Conservation (phyloP, 768 basidiomycete genomes). For the Mycena rosella region DNA sequence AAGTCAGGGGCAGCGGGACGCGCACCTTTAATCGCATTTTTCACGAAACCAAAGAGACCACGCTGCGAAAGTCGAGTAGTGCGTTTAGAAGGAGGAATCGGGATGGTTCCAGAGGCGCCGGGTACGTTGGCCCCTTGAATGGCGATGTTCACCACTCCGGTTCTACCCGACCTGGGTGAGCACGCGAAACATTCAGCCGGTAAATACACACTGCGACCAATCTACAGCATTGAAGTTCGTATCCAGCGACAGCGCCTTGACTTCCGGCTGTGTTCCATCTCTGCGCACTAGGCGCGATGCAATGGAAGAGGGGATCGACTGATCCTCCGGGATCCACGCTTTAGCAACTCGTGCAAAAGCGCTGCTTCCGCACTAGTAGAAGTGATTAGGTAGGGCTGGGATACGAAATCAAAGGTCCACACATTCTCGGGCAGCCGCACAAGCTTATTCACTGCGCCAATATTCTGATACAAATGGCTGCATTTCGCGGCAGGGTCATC, state of each 20-base stretch:
- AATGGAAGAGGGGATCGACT: conserved; percentile 25
- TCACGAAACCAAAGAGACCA: conserved; percentile 6
- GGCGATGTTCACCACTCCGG: conserved; percentile 27
- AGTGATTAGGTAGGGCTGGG: neutral
- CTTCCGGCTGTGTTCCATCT: conserved; percentile 18
- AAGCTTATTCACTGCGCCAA: conserved; percentile 50
- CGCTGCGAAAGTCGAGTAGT: conserved; percentile 24
- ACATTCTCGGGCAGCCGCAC: conserved; percentile 53
- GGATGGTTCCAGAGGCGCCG: conserved; percentile 18
- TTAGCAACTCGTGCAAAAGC: conserved; percentile 47
- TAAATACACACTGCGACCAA: conserved; percentile 25
- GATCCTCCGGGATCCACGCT: conserved; percentile 41
- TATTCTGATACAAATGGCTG: conserved; percentile 36
- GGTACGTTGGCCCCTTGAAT: conserved; percentile 29
- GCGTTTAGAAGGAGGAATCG: conserved; percentile 22
- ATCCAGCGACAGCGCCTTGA: conserved; percentile 33
- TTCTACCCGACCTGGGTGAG: neutral
- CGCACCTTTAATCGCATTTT: conserved; percentile 8
- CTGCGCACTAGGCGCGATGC: conserved; percentile 30
- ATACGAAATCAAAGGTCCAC: conserved; percentile 9
- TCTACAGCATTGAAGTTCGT: conserved; percentile 31
- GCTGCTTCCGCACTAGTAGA: conserved; percentile 24
- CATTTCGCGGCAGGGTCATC: conserved; percentile 31
- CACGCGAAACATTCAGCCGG: neutral
- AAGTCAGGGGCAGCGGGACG: neutral